phyloP scores from a whole-genome alignment of 2,329 filamentous ascomycete genomes.

The Penicillium sclerotigenum region DNA sequence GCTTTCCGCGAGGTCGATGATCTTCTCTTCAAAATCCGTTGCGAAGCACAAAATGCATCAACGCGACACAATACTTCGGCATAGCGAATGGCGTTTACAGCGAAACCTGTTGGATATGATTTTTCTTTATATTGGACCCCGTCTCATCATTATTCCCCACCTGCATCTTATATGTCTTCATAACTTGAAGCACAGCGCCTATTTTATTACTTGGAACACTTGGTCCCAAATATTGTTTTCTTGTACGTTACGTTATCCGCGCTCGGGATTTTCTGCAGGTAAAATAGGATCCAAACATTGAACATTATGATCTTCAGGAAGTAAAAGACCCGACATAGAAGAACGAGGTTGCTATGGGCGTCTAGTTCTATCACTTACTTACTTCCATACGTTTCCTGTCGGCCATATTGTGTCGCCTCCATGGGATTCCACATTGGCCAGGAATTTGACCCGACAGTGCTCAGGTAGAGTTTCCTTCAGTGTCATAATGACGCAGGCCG shows the following conservation, averaged over 20 bases:
- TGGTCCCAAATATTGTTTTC: neutral
- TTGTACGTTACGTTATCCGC: neutral
- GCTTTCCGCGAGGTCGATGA: conserved; percentile 73
- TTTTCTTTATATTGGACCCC: conserved; percentile 5
- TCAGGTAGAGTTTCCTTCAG: neutral
- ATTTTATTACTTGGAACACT: neutral
- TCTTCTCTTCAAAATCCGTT: conserved; percentile 73
- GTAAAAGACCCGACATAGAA: neutral
- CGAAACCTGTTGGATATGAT: conserved; percentile 9
- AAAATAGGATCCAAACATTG: neutral
- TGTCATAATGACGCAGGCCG: conserved; percentile 9
- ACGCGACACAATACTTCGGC: conserved; percentile 44
- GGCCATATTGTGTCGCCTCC: neutral
- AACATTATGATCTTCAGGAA: neutral
- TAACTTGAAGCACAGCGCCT: conserved; percentile 9
- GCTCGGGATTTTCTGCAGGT: neutral
- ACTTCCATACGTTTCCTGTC: neutral
- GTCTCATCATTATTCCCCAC: conserved; percentile 18
- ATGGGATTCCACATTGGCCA: neutral
- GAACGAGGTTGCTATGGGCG: no score
- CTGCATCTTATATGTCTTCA: conserved; percentile 16
- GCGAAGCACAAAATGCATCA: conserved; percentile 69
- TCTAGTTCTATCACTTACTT: neutral
- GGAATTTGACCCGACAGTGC: neutral
- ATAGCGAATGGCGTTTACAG: conserved; percentile 38